Evolutionary conservation across 768 basidiomycete species (phyloP).

Genomic region (Mycena rosella): DNA sequence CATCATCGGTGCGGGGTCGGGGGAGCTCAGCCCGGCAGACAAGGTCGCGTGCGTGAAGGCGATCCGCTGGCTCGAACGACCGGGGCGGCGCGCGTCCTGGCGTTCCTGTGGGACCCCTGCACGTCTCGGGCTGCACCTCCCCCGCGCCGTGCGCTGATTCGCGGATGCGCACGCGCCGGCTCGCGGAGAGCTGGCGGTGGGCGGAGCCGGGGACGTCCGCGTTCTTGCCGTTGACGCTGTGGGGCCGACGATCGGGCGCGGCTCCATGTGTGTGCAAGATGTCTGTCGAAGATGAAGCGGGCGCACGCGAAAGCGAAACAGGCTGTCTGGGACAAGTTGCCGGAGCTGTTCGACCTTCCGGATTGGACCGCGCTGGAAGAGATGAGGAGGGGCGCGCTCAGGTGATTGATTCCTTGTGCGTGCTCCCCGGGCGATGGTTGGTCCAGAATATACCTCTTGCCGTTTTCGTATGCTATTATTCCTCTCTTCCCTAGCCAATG

Average conservation of each 20-base stretch:
- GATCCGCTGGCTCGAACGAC: not conserved
- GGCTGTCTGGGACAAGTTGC: not conserved
- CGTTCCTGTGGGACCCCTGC: not conserved
- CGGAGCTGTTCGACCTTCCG: constrained; percentile 1
- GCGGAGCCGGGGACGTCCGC: not conserved
- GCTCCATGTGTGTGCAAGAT: not conserved
- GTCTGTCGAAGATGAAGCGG: not conserved
- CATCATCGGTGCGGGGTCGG: not conserved
- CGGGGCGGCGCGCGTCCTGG: not conserved
- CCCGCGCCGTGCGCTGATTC: not conserved
- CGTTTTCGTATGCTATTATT: no score
- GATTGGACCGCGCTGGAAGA: constrained; percentile 7
- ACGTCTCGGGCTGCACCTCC: not conserved
- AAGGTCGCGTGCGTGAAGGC: not conserved
- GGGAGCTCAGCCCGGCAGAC: not conserved
- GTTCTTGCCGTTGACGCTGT: not conserved
- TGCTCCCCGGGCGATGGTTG: no score
- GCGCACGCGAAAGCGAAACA: not conserved
- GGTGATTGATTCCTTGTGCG: constrained; percentile 1
- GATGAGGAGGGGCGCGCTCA: not conserved
- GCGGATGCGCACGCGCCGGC: not conserved
- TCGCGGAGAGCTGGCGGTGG: not conserved
- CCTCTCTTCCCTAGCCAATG: no score
- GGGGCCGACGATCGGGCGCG: not conserved
- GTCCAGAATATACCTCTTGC: no score